Evolutionary conservation across 2,329 filamentous ascomycete species (phyloP).

Genomic region (Aspergillus fructus): DNA sequence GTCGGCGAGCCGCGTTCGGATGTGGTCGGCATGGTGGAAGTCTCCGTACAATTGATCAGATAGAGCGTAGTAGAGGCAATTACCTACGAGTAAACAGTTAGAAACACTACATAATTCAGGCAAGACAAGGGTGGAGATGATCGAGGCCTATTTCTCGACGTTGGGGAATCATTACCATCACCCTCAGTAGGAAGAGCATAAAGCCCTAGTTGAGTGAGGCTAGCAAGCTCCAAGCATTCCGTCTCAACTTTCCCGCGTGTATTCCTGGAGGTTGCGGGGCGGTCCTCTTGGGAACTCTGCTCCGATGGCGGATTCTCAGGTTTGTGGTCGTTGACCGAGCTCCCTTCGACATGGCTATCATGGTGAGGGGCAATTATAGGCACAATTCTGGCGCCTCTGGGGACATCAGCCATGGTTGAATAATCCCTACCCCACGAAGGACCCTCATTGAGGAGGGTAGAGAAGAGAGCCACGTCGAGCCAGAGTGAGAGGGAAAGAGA

Average conservation of each 20-base stretch:
- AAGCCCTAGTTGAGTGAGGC: slow-evolving; percentile 55
- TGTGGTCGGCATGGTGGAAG: slow-evolving; percentile 56
- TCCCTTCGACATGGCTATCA: slow-evolving; percentile 20
- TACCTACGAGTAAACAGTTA: slow-evolving; percentile 50
- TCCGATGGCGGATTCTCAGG: slow-evolving; percentile 15
- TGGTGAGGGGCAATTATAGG: slow-evolving; percentile 38
- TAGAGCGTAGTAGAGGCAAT: slow-evolving; percentile 68
- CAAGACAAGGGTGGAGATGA: background rate
- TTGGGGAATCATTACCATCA: slow-evolving; percentile 54
- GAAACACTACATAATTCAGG: slow-evolving; percentile 2
- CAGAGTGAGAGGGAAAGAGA: slow-evolving; percentile 13
- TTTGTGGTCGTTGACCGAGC: slow-evolving; percentile 13
- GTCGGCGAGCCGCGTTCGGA: slow-evolving; percentile 59
- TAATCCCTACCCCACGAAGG: slow-evolving; percentile 31
- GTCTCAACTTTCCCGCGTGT: slow-evolving; percentile 22
- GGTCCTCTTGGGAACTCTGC: slow-evolving; percentile 15
- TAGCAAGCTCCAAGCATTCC: slow-evolving; percentile 39
- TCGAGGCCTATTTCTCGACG: slow-evolving; percentile 14
- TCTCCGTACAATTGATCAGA: slow-evolving; percentile 66
- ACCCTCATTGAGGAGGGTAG: slow-evolving; percentile 32
- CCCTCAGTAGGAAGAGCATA: slow-evolving; percentile 60
- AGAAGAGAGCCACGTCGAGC: slow-evolving; percentile 21
- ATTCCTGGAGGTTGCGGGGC: slow-evolving; percentile 7
- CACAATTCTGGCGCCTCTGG: slow-evolving; percentile 43
- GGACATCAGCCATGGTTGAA: slow-evolving; percentile 40